Conservation (phyloP, 108 stramenopile genomes). For the Hondaea fermentalgiana region DNA sequence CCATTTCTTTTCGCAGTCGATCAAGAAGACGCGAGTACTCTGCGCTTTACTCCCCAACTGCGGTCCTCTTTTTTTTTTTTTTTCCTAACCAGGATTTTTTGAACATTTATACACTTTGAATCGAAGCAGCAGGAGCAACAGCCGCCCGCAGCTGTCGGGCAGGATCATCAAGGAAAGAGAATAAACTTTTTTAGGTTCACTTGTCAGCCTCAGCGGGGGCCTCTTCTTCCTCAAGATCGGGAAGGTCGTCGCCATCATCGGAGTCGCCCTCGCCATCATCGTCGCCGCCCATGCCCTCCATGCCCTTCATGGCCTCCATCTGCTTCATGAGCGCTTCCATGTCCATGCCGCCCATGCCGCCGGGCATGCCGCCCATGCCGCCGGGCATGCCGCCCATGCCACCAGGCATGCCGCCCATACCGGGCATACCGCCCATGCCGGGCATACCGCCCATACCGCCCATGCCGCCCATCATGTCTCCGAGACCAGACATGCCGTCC, state of each 20-base stretch:
- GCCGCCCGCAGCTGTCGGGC: too few species aligned
- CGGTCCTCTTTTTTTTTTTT: too few species aligned
- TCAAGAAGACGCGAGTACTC: too few species aligned
- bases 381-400: slow-evolving; percentile 34
- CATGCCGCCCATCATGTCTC: slow-evolving; percentile 36
- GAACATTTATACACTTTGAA: too few species aligned
- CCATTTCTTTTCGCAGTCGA: too few species aligned
- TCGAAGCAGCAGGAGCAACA: too few species aligned
- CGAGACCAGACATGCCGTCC: slow-evolving; percentile 21
- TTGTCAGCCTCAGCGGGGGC: not conserved
- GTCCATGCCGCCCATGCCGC: slow-evolving; percentile 19
- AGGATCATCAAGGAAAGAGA: too few species aligned
- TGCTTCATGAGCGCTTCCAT: not conserved
- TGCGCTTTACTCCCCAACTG: too few species aligned
- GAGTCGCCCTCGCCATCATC: not conserved
- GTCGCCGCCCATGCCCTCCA: not conserved
- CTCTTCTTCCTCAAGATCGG: slow-evolving; percentile 5
- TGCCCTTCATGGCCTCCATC: not conserved
- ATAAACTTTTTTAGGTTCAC: not conserved
- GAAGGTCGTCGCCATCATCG: not conserved
- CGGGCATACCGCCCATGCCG: slow-evolving; percentile 22
- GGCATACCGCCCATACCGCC: slow-evolving; percentile 39
- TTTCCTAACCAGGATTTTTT: too few species aligned
- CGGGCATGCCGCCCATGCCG: not conserved
- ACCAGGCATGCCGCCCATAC: slow-evolving; percentile 34